A percentile compares a stretch with the other conserved stretches of the same genome.
These are phyloP conservation scores for Dendrothele bispora DNA, from an alignment of 768 basidiomycete genomes.

Conservation along the genomic window DNA sequence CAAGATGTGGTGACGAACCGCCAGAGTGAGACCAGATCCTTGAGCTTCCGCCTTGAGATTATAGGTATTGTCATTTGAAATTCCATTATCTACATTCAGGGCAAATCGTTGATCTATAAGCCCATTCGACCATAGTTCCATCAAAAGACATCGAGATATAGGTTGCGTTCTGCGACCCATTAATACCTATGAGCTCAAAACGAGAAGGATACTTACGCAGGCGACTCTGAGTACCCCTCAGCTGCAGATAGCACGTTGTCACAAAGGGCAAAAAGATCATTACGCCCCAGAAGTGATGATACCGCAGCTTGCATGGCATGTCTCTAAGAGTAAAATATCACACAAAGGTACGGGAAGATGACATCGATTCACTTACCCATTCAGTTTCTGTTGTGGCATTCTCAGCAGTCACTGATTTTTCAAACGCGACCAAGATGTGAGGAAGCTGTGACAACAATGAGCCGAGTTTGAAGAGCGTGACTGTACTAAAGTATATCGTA, in stretches of 20 bases:
- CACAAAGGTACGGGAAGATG: background rate
- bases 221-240: constrained; percentile 16
- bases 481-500: constrained; percentile 33
- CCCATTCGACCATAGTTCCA: constrained; percentile 51
- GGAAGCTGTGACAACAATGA: constrained; percentile 50
- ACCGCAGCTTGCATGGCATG: constrained; percentile 51
- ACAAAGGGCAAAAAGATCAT: constrained; percentile 56
- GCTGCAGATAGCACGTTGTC: constrained; percentile 44
- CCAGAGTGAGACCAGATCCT: constrained; percentile 58
- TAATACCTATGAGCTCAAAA: background rate
- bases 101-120: constrained; percentile 57
- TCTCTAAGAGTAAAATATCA: constrained; percentile 22
- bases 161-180: constrained; percentile 26
- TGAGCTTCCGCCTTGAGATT: constrained; percentile 59
- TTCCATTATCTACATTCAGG: constrained; percentile 48
- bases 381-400: constrained; percentile 55
- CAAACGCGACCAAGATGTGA: constrained; percentile 53
- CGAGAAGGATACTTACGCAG: constrained; percentile 22
- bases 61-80: constrained; percentile 46
- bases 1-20: constrained; percentile 37
- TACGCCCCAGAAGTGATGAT: constrained; percentile 44
- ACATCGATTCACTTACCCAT: constrained; percentile 61
- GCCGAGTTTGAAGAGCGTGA: background rate
- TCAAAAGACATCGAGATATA: constrained; percentile 50
- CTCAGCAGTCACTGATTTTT: constrained; percentile 46